phyloP scores from a whole-genome alignment of 805 yeast species.

The Tetrapisispora namnaoensis region DNA sequence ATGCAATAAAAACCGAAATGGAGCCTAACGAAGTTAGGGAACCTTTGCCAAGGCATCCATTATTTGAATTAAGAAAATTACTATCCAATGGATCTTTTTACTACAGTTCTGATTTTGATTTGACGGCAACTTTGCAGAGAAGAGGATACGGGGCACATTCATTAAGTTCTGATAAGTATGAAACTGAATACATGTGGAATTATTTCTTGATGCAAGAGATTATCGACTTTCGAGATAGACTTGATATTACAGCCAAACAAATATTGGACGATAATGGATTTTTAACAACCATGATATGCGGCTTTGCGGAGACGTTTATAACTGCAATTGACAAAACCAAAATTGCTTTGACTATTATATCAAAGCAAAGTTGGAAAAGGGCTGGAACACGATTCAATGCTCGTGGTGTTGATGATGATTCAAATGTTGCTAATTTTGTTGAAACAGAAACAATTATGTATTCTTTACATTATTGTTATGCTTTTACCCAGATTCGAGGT shows the following conservation, averaged over 20 bases:
- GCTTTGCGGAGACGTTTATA: conserved; percentile 75
- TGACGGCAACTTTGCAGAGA: conserved; percentile 75
- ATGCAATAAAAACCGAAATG: conserved; percentile 32
- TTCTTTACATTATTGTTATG: conserved; percentile 45
- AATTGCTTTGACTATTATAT: conserved; percentile 61
- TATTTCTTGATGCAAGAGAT: conserved; percentile 79
- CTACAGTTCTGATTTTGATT: conserved; percentile 84
- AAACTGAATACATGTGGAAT: conserved; percentile 94
- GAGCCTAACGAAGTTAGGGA: conserved; percentile 4
- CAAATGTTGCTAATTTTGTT: conserved; percentile 90
- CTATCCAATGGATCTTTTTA: conserved; percentile 83
- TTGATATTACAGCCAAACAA: conserved; percentile 48
- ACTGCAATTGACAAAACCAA: conserved; percentile 31
- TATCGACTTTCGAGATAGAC: conserved; percentile 57
- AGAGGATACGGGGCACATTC: conserved; percentile 47
- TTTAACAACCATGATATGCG: conserved; percentile 85
- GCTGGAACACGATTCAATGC: conserved; percentile 95
- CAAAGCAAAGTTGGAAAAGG: conserved; percentile 89
- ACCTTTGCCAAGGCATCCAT: conserved; percentile 59
- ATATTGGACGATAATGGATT: conserved; percentile 68
- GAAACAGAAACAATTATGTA: conserved; percentile 80
- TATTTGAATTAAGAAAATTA: conserved; percentile 66
- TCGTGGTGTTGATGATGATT: conserved; percentile 91
- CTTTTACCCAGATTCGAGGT: conserved; percentile 85
- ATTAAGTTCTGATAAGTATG: conserved; percentile 47